These are phyloP conservation scores for Phytomonas francai DNA, from an alignment of 208 protist genomes.

Conservation along the genomic window DNA sequence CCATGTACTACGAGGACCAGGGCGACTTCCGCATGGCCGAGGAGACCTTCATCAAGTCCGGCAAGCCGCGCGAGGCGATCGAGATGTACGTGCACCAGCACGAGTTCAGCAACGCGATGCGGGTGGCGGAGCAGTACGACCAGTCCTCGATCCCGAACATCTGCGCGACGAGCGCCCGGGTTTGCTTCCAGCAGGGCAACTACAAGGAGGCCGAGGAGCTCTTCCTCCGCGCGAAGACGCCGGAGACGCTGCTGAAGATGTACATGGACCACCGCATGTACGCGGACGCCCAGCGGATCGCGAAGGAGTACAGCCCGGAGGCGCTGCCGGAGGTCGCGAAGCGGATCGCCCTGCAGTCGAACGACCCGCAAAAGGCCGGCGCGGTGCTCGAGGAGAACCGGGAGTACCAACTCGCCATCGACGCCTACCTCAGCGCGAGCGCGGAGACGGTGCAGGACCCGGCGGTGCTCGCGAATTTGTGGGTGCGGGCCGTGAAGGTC, in stretches of 20 bases:
- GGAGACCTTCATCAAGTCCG: constrained; percentile 94
- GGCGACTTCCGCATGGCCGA: constrained; percentile 93
- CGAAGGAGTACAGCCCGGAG: constrained; percentile 85
- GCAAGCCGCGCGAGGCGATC: constrained; percentile 94
- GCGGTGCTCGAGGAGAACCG: constrained; percentile 88
- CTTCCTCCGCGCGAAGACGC: constrained; percentile 88
- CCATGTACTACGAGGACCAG: constrained; percentile 96
- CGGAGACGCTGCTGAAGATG: constrained; percentile 91
- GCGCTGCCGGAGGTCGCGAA: constrained; percentile 79
- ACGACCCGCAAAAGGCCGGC: constrained; percentile 84
- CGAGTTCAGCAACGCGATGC: constrained; percentile 94
- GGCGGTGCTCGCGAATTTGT: constrained; percentile 77
- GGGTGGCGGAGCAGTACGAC: constrained; percentile 93
- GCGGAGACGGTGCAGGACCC: constrained; percentile 53
- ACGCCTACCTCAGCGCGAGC: constrained; percentile 89
- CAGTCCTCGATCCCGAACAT: constrained; percentile 76
- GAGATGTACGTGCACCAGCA: constrained; percentile 96
- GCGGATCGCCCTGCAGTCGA: constrained; percentile 77
- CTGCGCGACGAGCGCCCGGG: constrained; percentile 84
- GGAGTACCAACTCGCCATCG: constrained; percentile 92
- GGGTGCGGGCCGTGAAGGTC: constrained; percentile 93
- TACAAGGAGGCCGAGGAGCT: constrained; percentile 88
- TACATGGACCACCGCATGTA: constrained; percentile 92
- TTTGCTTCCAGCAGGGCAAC: constrained; percentile 84
- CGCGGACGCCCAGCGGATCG: constrained; percentile 89